phyloP scores from a whole-genome alignment of 2,329 filamentous ascomycete species.

The Cucurbitaria berberidis region DNA sequence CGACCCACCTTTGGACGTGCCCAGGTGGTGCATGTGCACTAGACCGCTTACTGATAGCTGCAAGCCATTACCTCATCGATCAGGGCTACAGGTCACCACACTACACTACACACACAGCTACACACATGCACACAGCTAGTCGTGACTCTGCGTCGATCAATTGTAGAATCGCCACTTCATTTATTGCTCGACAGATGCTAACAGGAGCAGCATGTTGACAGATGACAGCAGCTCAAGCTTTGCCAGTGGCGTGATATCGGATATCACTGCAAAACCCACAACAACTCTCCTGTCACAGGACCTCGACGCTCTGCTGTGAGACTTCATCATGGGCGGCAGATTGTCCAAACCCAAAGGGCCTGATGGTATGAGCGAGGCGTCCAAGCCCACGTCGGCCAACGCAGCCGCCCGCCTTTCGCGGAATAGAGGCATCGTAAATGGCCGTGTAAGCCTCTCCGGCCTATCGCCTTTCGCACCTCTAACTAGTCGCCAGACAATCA shows the following conservation, averaged over 20 bases:
- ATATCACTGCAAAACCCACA: background rate
- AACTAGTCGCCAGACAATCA: constrained; percentile 53
- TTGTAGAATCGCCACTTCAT: constrained; percentile 10
- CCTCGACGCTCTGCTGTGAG: background rate
- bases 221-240: constrained; percentile 4
- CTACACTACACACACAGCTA: constrained; percentile 2
- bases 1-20: too few relatives aligned
- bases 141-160: background rate
- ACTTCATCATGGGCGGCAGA: constrained; percentile 52
- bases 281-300: background rate
- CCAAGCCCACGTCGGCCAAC: constrained; percentile 44
- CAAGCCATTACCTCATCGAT: constrained; percentile 33
- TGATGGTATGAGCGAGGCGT: constrained; percentile 52
- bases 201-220: constrained; percentile 16
- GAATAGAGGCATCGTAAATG: constrained; percentile 44
- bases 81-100: constrained; percentile 10
- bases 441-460: constrained; percentile 29
- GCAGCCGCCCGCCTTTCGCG: constrained; percentile 38
- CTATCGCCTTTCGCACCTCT: background rate
- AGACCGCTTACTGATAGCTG: constrained; percentile 20
- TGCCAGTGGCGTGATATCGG: background rate
- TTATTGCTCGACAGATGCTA: constrained; percentile 4
- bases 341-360: constrained; percentile 53
- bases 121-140: constrained; percentile 10
- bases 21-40: constrained; percentile 26